Conservation (phyloP, 352 stramenopile species). For the Pythium apleroticum region DNA sequence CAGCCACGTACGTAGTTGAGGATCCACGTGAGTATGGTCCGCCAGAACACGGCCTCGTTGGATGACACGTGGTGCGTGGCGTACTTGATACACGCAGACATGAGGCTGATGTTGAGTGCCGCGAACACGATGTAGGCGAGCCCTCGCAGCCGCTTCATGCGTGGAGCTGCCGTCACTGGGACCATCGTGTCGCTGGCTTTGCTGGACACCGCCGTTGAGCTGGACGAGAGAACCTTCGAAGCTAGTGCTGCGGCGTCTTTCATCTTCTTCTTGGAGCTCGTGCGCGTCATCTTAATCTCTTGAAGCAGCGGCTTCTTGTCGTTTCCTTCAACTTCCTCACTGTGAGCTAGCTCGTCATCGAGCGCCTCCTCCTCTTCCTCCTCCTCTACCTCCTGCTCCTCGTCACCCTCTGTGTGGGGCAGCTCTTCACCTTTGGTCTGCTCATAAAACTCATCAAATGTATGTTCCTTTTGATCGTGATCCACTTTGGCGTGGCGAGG, state of each 20-base stretch:
- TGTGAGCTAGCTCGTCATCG: not conserved
- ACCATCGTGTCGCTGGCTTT: constrained; percentile 23
- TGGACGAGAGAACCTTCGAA: not conserved
- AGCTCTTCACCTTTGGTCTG: constrained; percentile 6
- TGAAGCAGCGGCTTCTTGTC: constrained; percentile 25
- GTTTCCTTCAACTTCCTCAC: not conserved
- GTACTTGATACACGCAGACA: constrained; percentile 66
- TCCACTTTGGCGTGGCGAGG: constrained; percentile 22
- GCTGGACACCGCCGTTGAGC: not conserved
- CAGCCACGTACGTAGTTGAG: constrained; percentile 46
- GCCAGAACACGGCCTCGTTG: constrained; percentile 64
- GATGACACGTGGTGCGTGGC: constrained; percentile 51
- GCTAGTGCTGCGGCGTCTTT: not conserved
- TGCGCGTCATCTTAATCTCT: constrained; percentile 25
- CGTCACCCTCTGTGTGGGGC: not conserved
- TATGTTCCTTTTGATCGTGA: constrained; percentile 24
- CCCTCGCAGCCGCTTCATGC: constrained; percentile 29
- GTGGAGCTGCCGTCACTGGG: constrained; percentile 12
- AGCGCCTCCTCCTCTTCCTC: not conserved
- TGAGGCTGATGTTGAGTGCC: constrained; percentile 63
- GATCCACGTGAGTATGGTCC: constrained; percentile 43
- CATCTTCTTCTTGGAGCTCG: constrained; percentile 26
- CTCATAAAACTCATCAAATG: constrained; percentile 27
- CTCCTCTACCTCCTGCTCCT: not conserved
- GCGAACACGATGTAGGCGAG: constrained; percentile 53